Evolutionary conservation across 2,329 filamentous ascomycete species (phyloP).

Genomic region (Curvularia eragrostidis): DNA sequence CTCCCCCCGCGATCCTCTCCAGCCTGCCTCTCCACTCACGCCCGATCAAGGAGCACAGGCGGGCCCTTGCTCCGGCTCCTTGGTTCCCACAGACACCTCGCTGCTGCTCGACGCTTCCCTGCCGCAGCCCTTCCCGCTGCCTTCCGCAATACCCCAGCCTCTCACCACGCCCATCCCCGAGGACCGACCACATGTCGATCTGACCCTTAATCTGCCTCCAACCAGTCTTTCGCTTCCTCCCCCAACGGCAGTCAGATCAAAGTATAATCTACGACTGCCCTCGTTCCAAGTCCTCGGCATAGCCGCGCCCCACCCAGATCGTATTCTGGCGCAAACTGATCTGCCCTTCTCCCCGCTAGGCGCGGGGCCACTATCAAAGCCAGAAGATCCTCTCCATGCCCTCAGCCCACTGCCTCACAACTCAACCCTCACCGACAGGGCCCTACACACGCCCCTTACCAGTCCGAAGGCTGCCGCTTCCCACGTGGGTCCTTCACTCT

Average conservation of each 20-base stretch:
- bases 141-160: conserved; percentile 30
- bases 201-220: conserved; percentile 36
- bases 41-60: conserved; percentile 27
- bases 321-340: conserved; percentile 36
- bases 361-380: conserved; percentile 49
- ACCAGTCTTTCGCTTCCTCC: conserved; percentile 41
- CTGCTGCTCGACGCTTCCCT: conserved; percentile 40
- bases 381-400: conserved; percentile 51
- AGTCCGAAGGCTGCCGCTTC: conserved; percentile 33
- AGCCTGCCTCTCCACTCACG: conserved; percentile 28
- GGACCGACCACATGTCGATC: conserved; percentile 33
- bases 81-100: conserved; percentile 22
- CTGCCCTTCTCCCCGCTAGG: conserved; percentile 44
- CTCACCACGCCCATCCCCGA: conserved; percentile 38
- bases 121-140: conserved; percentile 39
- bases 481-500: conserved; percentile 46
- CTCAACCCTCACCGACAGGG: conserved; percentile 22
- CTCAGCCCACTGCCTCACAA: conserved; percentile 42
- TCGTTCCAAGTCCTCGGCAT: conserved; percentile 62
- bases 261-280: conserved; percentile 57
- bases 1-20: conserved; percentile 3
- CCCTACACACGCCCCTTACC: conserved; percentile 22
- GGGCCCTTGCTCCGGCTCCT: conserved; percentile 23
- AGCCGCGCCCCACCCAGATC: conserved; percentile 55
- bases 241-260: conserved; percentile 39